phyloP scores from a whole-genome alignment of 768 basidiomycete genomes.

The Termitomyces sp. region DNA sequence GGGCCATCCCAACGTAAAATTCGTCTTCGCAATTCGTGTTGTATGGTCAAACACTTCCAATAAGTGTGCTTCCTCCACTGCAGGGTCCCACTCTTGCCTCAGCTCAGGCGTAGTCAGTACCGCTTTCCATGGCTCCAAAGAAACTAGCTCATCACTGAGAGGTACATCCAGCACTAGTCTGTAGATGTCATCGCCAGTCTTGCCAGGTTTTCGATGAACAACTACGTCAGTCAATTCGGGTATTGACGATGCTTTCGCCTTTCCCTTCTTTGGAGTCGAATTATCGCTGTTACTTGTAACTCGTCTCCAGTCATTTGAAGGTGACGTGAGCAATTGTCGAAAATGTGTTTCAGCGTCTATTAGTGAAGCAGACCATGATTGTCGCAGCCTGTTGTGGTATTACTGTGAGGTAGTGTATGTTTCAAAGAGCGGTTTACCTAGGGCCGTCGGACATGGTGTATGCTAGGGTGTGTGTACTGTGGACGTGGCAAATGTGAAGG shows the following conservation, averaged over 20 bases:
- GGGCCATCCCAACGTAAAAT: conserved; percentile 94
- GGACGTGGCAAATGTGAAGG: neutral
- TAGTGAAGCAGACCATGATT: conserved; percentile 78
- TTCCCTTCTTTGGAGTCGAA: conserved; percentile 52
- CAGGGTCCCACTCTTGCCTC: conserved; percentile 88
- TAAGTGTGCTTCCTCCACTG: conserved; percentile 78
- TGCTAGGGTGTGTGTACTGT: neutral
- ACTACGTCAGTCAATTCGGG: conserved; percentile 69
- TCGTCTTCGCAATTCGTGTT: conserved; percentile 84
- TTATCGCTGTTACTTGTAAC: conserved; percentile 41
- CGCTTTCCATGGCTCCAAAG: conserved; percentile 76
- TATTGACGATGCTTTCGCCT: conserved; percentile 40
- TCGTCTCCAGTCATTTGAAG: conserved; percentile 77
- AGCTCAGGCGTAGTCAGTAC: conserved; percentile 83
- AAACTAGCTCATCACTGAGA: conserved; percentile 50
- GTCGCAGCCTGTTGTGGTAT: conserved; percentile 55
- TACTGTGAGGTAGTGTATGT: neutral
- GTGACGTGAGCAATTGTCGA: conserved; percentile 68
- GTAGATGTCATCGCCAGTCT: conserved; percentile 72
- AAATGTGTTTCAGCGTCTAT: conserved; percentile 72
- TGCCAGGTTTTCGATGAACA: conserved; percentile 67
- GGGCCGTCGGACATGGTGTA: conserved; percentile 52
- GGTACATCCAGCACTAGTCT: conserved; percentile 79
- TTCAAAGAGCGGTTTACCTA: conserved; percentile 29
- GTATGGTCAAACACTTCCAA: conserved; percentile 83